phyloP scores from a whole-genome alignment of 495 filamentous ascomycete genomes.

The Xylona heveae region DNA sequence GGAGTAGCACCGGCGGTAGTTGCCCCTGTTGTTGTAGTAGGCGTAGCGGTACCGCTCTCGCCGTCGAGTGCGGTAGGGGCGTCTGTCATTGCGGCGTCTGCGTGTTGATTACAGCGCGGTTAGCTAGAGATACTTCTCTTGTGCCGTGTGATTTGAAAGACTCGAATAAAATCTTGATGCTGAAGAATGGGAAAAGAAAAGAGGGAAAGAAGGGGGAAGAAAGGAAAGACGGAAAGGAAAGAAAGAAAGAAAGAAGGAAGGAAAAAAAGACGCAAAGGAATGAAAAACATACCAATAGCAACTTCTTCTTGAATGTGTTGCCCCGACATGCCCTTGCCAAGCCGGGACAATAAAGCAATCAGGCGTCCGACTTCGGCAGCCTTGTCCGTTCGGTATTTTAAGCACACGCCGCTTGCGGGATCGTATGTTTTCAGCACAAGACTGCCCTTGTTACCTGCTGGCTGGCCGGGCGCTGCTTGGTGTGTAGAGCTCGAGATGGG shows the following conservation, averaged over 20 bases:
- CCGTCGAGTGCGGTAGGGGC: conserved; percentile 7
- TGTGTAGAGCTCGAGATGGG: conserved; percentile 7
- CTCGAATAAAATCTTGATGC: no score
- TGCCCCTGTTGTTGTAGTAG: conserved; percentile 3
- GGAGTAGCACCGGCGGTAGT: conserved; percentile 7
- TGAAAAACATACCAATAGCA: conserved; percentile 6
- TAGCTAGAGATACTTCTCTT: no score
- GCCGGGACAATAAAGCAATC: conserved; percentile 46
- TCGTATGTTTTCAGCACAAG: conserved; percentile 84
- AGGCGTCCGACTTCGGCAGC: conserved; percentile 74
- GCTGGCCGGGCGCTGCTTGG: conserved; percentile 12
- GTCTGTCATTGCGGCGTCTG: no score
- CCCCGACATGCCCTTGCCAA: conserved; percentile 44
- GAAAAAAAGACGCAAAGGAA: no score
- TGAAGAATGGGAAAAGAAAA: no score
- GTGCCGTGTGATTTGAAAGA: no score
- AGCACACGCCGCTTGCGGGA: conserved; percentile 50
- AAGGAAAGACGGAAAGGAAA: no score
- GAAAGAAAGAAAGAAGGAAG: no score
- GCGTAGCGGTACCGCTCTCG: conserved; percentile 7
- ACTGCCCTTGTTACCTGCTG: conserved; percentile 27
- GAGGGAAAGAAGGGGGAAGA: no score
- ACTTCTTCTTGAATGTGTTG: conserved; percentile 25
- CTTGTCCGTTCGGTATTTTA: conserved; percentile 84
- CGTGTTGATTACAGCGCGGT: no score